phyloP scores from a whole-genome alignment of 441 rosid species.

The Metrosideros polymorpha region DNA sequence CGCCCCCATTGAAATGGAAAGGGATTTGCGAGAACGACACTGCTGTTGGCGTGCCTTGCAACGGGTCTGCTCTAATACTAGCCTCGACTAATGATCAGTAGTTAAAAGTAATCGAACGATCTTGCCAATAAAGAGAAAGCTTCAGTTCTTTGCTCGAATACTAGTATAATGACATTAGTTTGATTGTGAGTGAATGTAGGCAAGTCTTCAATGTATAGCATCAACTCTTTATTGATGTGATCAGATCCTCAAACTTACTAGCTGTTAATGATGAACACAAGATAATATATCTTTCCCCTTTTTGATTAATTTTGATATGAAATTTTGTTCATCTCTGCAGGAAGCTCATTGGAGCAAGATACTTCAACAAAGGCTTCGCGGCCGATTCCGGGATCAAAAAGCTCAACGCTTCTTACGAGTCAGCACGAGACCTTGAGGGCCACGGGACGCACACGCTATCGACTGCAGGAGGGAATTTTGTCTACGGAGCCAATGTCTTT shows the following conservation, averaged over 20 bases:
- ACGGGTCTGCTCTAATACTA: conserved; percentile 22
- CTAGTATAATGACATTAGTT: not conserved
- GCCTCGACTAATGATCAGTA: not conserved
- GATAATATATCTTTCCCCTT: not conserved
- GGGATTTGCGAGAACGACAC: conserved; percentile 38
- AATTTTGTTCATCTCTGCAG: conserved; percentile 11
- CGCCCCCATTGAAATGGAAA: conserved; percentile 54
- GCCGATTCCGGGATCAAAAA: not conserved
- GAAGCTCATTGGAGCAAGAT: conserved; percentile 44
- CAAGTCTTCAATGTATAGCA: not conserved
- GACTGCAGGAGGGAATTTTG: conserved; percentile 29
- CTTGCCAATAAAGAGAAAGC: not conserved
- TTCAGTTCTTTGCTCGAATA: not conserved
- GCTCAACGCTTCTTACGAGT: conserved; percentile 4
- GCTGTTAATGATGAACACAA: not conserved
- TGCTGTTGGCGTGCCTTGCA: conserved; percentile 35
- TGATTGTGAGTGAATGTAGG: not conserved
- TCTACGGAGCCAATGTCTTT: conserved; percentile 13
- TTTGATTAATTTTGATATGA: not conserved
- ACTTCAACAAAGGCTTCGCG: conserved; percentile 39
- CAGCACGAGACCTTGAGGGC: conserved; percentile 26
- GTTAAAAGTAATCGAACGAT: not conserved
- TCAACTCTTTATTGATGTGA: not conserved
- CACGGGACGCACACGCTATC: conserved; percentile 39
- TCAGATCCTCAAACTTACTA: not conserved